Conservation (phyloP, 2,329 filamentous ascomycete genomes). For the Aureobasidium sp. region DNA sequence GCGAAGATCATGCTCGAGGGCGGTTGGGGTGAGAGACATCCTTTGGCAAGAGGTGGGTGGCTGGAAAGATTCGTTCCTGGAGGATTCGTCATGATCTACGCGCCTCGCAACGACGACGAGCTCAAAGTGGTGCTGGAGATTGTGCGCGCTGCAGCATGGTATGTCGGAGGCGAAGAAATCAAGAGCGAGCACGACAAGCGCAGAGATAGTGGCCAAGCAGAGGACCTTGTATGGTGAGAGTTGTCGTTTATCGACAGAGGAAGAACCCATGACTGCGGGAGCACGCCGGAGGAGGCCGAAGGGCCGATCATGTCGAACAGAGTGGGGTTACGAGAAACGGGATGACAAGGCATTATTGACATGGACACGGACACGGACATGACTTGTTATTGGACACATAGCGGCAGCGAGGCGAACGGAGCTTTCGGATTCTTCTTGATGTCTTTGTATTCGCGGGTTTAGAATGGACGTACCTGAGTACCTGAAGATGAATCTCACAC, state of each 20-base stretch:
- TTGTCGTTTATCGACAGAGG: not conserved
- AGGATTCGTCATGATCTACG: slow-evolving; percentile 76
- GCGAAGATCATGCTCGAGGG: slow-evolving; percentile 61
- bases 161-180: slow-evolving; percentile 36
- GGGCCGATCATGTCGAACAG: not conserved
- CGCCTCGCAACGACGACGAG: slow-evolving; percentile 62
- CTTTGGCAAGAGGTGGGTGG: slow-evolving; percentile 57
- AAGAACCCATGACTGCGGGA: no score
- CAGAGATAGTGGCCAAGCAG: not conserved
- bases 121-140: slow-evolving; percentile 59
- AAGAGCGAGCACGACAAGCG: slow-evolving; percentile 18
- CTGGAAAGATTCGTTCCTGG: slow-evolving; percentile 60
- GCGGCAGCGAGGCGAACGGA: slow-evolving; percentile 4
- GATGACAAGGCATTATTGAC: no score
- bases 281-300: not conserved
- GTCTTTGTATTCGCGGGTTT: not conserved
- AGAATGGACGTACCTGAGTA: not conserved
- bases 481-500: not conserved
- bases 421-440: not conserved
- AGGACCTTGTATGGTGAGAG: not conserved
- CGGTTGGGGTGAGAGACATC: slow-evolving; percentile 69
- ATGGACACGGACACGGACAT: not conserved
- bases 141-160: slow-evolving; percentile 68
- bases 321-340: no score
- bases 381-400: not conserved